Percentiles rank a stretch among this genome's conserved stretches.
phyloP scores from a whole-genome alignment of 202 grass and related monocot genomes.

The Panicum hallii region DNA sequence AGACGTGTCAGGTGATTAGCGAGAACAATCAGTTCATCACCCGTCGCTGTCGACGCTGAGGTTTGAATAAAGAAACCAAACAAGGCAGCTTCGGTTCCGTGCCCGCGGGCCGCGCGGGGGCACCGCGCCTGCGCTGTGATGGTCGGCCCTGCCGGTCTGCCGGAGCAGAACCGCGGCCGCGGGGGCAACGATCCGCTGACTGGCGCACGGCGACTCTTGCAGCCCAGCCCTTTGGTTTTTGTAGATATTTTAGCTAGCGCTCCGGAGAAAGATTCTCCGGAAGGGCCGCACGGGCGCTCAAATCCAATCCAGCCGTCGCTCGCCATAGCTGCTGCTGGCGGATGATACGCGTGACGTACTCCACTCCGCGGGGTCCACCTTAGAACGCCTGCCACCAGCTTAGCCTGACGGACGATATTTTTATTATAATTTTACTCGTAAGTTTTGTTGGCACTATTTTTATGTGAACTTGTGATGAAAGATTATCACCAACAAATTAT shows the following conservation, averaged over 20 bases:
- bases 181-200: conserved; percentile 27
- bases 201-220: not conserved
- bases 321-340: too few relatives aligned
- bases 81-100: too few relatives aligned
- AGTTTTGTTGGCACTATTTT: too few relatives aligned
- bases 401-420: too few relatives aligned
- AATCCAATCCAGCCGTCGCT: too few relatives aligned
- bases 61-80: not conserved
- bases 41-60: not conserved
- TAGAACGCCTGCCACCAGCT: too few relatives aligned
- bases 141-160: not conserved
- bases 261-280: not conserved
- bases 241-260: not conserved
- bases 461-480: too few relatives aligned
- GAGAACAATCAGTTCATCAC: not conserved
- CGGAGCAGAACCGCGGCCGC: not conserved
- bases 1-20: not conserved
- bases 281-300: too few relatives aligned
- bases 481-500: too few relatives aligned
- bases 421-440: too few relatives aligned
- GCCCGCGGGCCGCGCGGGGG: not conserved
- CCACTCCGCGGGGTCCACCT: too few relatives aligned
- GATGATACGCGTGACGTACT: too few relatives aligned
- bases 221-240: not conserved
- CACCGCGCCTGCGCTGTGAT: not conserved